Percentiles rank a stretch among this genome's conserved stretches.
Conservation (phyloP, 2,329 filamentous ascomycete genomes). For the Drechmeria coniospora region DNA sequence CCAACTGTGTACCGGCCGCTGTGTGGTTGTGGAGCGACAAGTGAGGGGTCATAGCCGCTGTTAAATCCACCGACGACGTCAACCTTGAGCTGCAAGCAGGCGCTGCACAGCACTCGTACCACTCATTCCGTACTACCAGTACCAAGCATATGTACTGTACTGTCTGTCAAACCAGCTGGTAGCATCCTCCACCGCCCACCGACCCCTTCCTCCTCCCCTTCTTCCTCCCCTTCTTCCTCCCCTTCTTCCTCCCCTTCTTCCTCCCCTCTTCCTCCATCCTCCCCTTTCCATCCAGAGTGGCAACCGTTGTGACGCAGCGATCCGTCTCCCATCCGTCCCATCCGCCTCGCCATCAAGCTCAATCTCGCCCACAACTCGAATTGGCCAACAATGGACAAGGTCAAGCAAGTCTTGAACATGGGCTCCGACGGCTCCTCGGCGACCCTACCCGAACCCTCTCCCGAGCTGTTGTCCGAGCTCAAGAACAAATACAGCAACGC, state of each 20-base stretch:
- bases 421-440: constrained; percentile 14
- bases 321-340: not conserved
- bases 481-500: constrained; percentile 60
- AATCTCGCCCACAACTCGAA: constrained; percentile 2
- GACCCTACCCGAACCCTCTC: constrained; percentile 36
- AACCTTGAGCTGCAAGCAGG: too few species aligned
- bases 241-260: not conserved
- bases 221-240: not conserved
- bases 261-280: not conserved
- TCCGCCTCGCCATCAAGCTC: not conserved
- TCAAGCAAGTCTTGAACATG: constrained; percentile 26
- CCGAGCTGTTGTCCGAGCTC: constrained; percentile 52
- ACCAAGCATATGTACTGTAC: too few species aligned
- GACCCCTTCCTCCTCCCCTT: too few species aligned
- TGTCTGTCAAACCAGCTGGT: too few species aligned
- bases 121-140: too few species aligned
- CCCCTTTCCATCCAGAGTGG: too few species aligned
- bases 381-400: constrained; percentile 23
- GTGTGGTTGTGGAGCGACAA: too few species aligned
- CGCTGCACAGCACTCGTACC: too few species aligned
- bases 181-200: not conserved
- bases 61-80: too few species aligned
- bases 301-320: not conserved
- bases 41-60: too few species aligned
- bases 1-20: too few species aligned